phyloP scores from a whole-genome alignment of 2,329 filamentous ascomycete species.

The Pochonia chlamydosporia region DNA sequence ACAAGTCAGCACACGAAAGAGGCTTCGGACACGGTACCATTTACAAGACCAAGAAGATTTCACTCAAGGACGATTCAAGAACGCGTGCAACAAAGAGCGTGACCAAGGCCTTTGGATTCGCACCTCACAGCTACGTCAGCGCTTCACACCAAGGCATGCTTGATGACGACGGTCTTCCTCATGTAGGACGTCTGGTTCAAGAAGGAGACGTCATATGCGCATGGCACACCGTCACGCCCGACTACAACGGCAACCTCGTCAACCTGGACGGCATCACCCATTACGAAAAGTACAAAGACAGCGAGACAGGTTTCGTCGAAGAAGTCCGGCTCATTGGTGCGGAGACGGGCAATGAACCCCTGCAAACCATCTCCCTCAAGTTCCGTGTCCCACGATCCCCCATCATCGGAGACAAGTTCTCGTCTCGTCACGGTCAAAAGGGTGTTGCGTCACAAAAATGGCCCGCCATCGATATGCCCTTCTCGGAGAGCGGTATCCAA shows the following conservation, averaged over 20 bases:
- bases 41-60: constrained; percentile 94
- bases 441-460: constrained; percentile 96
- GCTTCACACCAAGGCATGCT: constrained; percentile 65
- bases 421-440: constrained; percentile 96
- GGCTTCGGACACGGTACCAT: constrained; percentile 94
- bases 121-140: constrained; percentile 67
- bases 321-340: constrained; percentile 87
- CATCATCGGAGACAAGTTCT: constrained; percentile 98
- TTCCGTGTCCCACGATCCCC: constrained; percentile 85
- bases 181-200: constrained; percentile 69
- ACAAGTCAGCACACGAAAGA: constrained; percentile 93
- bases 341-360: constrained; percentile 75
- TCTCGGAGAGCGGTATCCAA: constrained; percentile 92
- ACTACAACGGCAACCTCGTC: constrained; percentile 70
- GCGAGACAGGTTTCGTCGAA: constrained; percentile 82
- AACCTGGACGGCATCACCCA: constrained; percentile 84
- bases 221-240: constrained; percentile 80
- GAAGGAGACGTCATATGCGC: constrained; percentile 84
- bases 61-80: constrained; percentile 72
- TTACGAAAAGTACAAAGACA: constrained; percentile 91
- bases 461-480: constrained; percentile 91
- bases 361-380: constrained; percentile 87
- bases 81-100: constrained; percentile 62
- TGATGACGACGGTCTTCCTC: constrained; percentile 82
- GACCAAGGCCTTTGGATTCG: constrained; percentile 85